Base-by-base conservation (phyloP, 768 basidiomycete genomes). In the Lactifluus volemus region DNA sequence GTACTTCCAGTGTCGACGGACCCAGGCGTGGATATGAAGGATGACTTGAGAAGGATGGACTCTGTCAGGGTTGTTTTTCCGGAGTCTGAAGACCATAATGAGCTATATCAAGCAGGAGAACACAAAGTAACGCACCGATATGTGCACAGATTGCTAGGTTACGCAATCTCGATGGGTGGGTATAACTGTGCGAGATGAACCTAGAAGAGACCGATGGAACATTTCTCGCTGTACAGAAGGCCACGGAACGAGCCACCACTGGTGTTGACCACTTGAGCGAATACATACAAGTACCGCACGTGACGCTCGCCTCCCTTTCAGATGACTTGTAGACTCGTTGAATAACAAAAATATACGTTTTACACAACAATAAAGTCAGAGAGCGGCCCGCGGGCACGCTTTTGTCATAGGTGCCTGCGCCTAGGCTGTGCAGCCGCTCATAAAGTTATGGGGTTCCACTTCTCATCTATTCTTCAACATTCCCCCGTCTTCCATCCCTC, bases 121-220 rank as follows among this genome's bases (percentile, higher is more conserved):
- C 25, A 19, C 14, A 12, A 9, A 21, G 11, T 9, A 47, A 60
- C 81, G 34, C 47, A 89, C 90, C 90, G 53, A 93, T 92, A 69
- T 93, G 91, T 47, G 91, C 91, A n/a, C 92, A 88, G 2, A 93
- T 78, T 15, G 91, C 91, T 71, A 93, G 85, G 68, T 92, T 93
- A 47, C 91, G 81, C 41, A 84, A 72, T 49, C 77, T 70, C 4
- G 73, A 72, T 3, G 77, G 65, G 47, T 78, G 75, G 68, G 73
- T 59, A 30, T 55, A 65, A 36, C 66, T 59, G 7, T 54, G 64
- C 19, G 72, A 70, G 19, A 72, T 39, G 48, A 67, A 53, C 21
- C 49, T 61, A 30, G 48, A 9, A 34, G 30, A 9, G 4, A 32
- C 19, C 5, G n/a, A n/a, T n/a, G n/a, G n/a, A n/a, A n/a, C n/a